phyloP scores from a whole-genome alignment of 2,329 filamentous ascomycete species.

The Aureobasidium sp. region DNA sequence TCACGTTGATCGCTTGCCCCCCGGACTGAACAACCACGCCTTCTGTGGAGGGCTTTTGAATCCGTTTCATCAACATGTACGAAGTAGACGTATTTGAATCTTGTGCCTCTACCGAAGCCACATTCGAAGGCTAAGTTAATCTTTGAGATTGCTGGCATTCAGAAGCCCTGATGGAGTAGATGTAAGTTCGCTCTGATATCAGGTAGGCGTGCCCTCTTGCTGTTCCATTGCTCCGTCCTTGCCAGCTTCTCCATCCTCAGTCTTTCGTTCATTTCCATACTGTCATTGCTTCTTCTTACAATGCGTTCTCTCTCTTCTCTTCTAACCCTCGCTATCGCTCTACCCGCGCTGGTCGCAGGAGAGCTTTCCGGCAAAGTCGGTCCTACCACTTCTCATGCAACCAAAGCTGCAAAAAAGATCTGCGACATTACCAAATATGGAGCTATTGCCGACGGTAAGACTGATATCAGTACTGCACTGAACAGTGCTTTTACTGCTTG shows the following conservation, averaged over 20 bases:
- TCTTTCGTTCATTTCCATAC: not conserved
- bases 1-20: slow-evolving; percentile 3
- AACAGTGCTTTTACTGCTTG: slow-evolving; percentile 56
- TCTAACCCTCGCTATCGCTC: slow-evolving; percentile 27
- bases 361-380: slow-evolving; percentile 48
- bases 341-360: slow-evolving; percentile 33
- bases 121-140: not conserved
- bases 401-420: slow-evolving; percentile 53
- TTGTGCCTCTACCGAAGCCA: not conserved
- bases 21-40: not conserved
- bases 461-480: slow-evolving; percentile 57
- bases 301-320: slow-evolving; percentile 22
- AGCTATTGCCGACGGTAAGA: slow-evolving; percentile 55
- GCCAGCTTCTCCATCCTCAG: not conserved
- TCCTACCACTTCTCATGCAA: slow-evolving; percentile 45
- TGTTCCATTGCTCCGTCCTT: not conserved
- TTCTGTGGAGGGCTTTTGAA: not conserved
- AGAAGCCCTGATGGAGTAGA: not conserved
- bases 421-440: slow-evolving; percentile 62
- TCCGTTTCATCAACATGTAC: slow-evolving; percentile 13
- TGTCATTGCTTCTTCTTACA: not conserved
- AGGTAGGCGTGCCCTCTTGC: not conserved
- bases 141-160: not conserved
- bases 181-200: not conserved
- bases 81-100: not conserved